phyloP scores from a whole-genome alignment of 305 asterid species.

The Fraxinus baroniana region DNA sequence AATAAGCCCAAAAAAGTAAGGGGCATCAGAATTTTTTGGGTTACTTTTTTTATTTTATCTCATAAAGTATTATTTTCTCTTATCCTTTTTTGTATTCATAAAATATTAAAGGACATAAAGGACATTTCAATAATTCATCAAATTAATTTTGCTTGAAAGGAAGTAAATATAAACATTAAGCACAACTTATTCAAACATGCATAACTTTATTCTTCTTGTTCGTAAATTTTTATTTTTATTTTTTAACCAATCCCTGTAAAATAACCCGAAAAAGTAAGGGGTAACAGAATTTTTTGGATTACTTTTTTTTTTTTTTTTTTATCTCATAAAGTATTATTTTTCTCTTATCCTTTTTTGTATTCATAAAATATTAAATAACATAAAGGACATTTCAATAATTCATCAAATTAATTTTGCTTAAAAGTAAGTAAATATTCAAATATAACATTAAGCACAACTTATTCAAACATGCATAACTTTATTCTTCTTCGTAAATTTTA shows the following conservation, averaged over 20 bases:
- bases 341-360: not conserved
- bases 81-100: not conserved
- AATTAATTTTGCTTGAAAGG: not conserved
- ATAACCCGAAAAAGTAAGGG: too few relatives aligned
- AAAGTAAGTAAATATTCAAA: not conserved
- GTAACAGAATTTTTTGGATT: too few relatives aligned
- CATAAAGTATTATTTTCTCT: too few relatives aligned
- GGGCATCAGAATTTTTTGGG: too few relatives aligned
- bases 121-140: not conserved
- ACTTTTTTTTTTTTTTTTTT: too few relatives aligned
- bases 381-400: not conserved
- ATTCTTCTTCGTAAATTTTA: not conserved
- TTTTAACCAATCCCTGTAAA: not conserved
- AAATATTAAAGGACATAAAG: not conserved
- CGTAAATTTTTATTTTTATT: not conserved
- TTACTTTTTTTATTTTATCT: too few relatives aligned
- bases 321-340: too few relatives aligned
- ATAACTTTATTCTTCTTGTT: not conserved
- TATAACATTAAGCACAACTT: not conserved
- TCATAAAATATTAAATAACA: not conserved
- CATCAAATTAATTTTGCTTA: not conserved
- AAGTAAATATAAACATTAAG: not conserved
- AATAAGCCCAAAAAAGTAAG: too few relatives aligned
- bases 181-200: not conserved
- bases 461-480: not conserved